These are phyloP conservation scores for Penicillium hesseltinei DNA, from an alignment of 2,329 filamentous ascomycete genomes.

Conservation along the genomic window DNA sequence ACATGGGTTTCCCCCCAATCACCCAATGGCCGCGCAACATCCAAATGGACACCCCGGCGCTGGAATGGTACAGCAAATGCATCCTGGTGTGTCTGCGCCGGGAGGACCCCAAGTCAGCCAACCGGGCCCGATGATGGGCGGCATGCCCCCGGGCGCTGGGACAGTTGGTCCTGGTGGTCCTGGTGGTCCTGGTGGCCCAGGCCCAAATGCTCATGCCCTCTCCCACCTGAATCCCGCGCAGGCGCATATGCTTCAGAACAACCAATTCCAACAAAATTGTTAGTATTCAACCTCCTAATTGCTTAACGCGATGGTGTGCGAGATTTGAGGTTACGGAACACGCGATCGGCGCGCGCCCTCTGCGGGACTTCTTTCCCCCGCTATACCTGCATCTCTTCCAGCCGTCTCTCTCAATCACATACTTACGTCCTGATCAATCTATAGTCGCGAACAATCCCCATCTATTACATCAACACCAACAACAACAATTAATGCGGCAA, in stretches of 20 bases:
- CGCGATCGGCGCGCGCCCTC: not conserved
- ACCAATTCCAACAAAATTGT: constrained; percentile 45
- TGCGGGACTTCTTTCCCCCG: not conserved
- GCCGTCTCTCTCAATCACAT: not conserved
- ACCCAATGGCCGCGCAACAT: constrained; percentile 60
- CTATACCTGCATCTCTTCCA: not conserved
- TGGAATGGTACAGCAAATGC: constrained; percentile 57
- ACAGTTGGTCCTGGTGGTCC: constrained; percentile 49
- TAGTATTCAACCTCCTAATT: constrained; percentile 24
- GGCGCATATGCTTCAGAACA: constrained; percentile 55
- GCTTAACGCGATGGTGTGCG: not conserved
- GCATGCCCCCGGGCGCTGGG: constrained; percentile 60
- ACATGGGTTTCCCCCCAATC: constrained; percentile 59
- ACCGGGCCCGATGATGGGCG: constrained; percentile 62
- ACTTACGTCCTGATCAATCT: constrained; percentile 11
- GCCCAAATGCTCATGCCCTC: constrained; percentile 59
- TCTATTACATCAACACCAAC: constrained; percentile 47
- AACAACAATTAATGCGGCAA: constrained; percentile 32
- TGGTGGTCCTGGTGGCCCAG: constrained; percentile 40
- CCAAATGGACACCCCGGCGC: constrained; percentile 54
- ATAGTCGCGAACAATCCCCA: constrained; percentile 45
- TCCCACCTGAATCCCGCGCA: constrained; percentile 58
- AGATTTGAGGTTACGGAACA: not conserved
- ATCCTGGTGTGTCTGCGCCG: constrained; percentile 59
- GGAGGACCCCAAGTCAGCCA: constrained; percentile 60